Evolutionary conservation across 352 stramenopile genomes (phyloP).

Genomic region (Achlya hypogyna): DNA sequence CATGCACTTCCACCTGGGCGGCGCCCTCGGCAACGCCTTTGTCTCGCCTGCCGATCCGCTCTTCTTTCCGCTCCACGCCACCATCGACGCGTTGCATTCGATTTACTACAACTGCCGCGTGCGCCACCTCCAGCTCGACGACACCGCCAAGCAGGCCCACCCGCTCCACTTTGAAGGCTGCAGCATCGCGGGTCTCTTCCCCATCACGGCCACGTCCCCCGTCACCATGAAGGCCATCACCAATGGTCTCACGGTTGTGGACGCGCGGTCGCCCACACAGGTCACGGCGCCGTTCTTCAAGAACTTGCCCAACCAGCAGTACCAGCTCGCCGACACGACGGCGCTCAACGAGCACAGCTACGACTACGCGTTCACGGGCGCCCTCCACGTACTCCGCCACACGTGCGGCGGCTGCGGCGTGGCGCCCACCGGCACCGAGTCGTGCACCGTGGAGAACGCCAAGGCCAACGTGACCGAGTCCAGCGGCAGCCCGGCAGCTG

Average conservation of each 20-base stretch:
- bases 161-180: constrained; percentile 25
- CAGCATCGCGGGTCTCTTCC: background rate
- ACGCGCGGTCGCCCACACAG: background rate
- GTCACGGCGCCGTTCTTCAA: constrained; percentile 39
- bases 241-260: background rate
- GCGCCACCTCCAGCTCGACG: constrained; percentile 22
- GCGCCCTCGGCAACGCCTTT: background rate
- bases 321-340: background rate
- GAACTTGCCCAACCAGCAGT: constrained; percentile 26
- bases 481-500: background rate
- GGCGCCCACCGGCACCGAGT: background rate
- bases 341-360: background rate
- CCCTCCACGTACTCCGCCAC: background rate
- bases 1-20: background rate
- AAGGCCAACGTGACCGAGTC: background rate
- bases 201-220: background rate
- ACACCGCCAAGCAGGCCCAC: constrained; percentile 26
- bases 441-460: background rate
- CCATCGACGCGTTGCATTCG: constrained; percentile 37
- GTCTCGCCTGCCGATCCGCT: constrained; percentile 36
- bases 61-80: constrained; percentile 33
- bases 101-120: constrained; percentile 54
- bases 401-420: background rate
- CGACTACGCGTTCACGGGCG: background rate
- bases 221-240: constrained; percentile 1